Base-by-base conservation (phyloP, 345 rosid genomes). In the Gynandropsis gynandra region DNA sequence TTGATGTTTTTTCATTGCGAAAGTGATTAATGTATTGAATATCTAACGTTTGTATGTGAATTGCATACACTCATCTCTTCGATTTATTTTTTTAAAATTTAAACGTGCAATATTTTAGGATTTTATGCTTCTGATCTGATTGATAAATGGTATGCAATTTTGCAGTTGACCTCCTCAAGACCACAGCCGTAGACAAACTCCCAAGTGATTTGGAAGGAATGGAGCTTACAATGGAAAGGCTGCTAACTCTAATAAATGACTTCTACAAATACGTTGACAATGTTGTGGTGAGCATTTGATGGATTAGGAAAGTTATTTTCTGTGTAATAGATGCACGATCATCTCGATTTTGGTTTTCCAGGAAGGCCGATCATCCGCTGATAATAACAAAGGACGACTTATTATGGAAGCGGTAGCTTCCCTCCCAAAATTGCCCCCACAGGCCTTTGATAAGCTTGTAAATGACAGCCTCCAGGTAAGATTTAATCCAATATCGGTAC, bases 141-240 rank as follows among this genome's bases (percentile, higher is more conserved):
- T 61, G 51, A 64, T 47, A 17, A 34, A 7, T 8, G 7, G 13
- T 42, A 7, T 56, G 35, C 17, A 24, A 2, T 24, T 24, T 42
- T 1, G 51, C 54, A 87, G 98, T 69, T 50, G 95, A 88, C 61
- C 65, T 81, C 42, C 74, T 92, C 43, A 88, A 92, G 73, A 64
- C 79, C 13, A 76, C 83, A 19, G 36, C 63, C 1, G 85, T 80
- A 11, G 95, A 88, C 75, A 85, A 88, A 69, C 76, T 93, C 36
- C 99, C 99, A 16, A 78, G 63, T 61, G 99, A 85, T 81, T 72
- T 93, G 77, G 99, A 93, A 67, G 95, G 99, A 61, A 88, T 93
- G 99, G 97, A 88, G 74, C 71, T 78, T 55, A 72, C 95, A 16
- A 78, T 83, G 95, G 79, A 77, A 65, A 80, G 79, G 42, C 74